Evolutionary conservation across 2,329 filamentous ascomycete species (phyloP).

Genomic region (Elsinoe perseae): DNA sequence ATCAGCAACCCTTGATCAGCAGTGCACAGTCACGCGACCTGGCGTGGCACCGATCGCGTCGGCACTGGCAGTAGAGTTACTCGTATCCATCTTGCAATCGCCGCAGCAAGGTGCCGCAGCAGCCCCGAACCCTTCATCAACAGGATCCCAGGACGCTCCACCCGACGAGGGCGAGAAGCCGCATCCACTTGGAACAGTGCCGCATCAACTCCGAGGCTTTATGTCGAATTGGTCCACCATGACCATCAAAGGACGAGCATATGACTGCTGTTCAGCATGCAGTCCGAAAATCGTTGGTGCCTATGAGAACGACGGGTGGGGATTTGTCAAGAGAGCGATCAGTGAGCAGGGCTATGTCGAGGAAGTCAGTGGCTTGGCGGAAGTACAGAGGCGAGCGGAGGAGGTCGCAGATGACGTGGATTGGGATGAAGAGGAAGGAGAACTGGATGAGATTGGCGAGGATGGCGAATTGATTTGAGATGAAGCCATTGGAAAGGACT

Average conservation of each 20-base stretch:
- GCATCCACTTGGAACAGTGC: slow-evolving; percentile 60
- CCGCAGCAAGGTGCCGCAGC: slow-evolving; percentile 36
- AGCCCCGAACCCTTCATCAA: slow-evolving; percentile 24
- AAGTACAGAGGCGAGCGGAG: slow-evolving; percentile 50
- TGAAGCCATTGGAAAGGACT: too few relatives aligned
- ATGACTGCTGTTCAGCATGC: slow-evolving; percentile 75
- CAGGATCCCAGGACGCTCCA: slow-evolving; percentile 19
- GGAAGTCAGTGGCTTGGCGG: slow-evolving; percentile 65
- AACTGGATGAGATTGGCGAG: slow-evolving; percentile 35
- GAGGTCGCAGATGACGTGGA: slow-evolving; percentile 44
- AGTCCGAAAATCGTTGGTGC: slow-evolving; percentile 60
- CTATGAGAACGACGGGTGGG: slow-evolving; percentile 64
- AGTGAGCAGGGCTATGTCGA: slow-evolving; percentile 70
- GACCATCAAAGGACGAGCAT: slow-evolving; percentile 64
- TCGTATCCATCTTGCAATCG: slow-evolving; percentile 78
- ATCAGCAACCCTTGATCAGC: slow-evolving; percentile 91
- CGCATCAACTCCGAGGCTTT: slow-evolving; percentile 74
- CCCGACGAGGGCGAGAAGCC: slow-evolving; percentile 16
- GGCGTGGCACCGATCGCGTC: slow-evolving; percentile 90
- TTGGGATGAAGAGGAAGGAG: slow-evolving; percentile 43
- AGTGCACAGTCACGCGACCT: slow-evolving; percentile 93
- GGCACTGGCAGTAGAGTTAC: slow-evolving; percentile 78
- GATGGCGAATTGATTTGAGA: slow-evolving; percentile 46
- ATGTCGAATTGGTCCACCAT: slow-evolving; percentile 67
- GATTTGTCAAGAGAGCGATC: slow-evolving; percentile 66